Percentiles rank a stretch among this genome's conserved stretches.
Conservation (phyloP, 306 rosid genomes). For the Glycyrrhiza uralensis region DNA sequence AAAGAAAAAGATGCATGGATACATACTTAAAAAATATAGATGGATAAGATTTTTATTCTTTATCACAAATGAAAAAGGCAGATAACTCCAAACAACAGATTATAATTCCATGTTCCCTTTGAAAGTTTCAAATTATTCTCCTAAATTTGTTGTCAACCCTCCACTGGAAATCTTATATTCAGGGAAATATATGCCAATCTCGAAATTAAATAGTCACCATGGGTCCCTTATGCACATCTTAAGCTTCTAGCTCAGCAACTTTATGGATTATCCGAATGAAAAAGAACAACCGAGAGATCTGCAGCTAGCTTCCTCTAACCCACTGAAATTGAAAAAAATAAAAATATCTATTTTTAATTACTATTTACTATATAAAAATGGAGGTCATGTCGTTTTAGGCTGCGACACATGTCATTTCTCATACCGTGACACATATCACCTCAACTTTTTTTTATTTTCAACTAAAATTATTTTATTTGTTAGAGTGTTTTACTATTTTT, state of each 20-base stretch:
- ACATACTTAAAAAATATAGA: conserved; percentile 11
- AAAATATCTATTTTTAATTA: neutral
- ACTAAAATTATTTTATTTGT: no score
- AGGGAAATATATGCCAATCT: conserved; percentile 26
- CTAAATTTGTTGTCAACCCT: conserved; percentile 28
- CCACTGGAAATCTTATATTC: conserved; percentile 20
- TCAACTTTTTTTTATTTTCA: no score
- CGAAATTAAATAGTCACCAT: conserved; percentile 25
- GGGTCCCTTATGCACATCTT: conserved; percentile 32
- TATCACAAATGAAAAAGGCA: neutral
- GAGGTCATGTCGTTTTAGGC: no score
- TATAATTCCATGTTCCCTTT: neutral
- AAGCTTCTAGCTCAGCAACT: conserved; percentile 19
- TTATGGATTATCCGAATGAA: neutral
- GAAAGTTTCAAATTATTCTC: conserved; percentile 30
- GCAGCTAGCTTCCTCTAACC: conserved; percentile 6
- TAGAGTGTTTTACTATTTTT: no score
- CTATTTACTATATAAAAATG: no score
- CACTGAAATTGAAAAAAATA: neutral
- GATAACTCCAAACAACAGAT: conserved; percentile 28
- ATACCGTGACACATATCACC: no score
- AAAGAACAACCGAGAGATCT: neutral
- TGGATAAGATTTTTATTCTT: conserved; percentile 27
- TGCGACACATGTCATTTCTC: no score
- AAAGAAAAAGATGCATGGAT: conserved; percentile 11